These are phyloP conservation scores for Tuctoria greenei DNA, from an alignment of 176 grass and related monocot genomes.

Conservation along the genomic window DNA sequence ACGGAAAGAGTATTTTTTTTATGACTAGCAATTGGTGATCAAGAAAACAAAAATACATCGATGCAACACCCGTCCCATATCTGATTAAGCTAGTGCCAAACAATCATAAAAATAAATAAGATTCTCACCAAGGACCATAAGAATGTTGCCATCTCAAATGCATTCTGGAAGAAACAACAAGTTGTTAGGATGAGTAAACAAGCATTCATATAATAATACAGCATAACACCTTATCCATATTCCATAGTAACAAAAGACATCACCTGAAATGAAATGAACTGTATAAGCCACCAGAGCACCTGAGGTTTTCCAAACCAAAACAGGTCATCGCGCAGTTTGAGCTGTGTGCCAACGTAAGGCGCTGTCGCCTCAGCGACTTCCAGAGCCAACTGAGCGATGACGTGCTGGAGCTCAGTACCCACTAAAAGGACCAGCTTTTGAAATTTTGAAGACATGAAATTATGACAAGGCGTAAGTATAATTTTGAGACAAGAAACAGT, in stretches of 20 bases:
- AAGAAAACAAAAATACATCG: neutral
- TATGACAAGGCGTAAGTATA: constrained; percentile 16
- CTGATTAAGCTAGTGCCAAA: constrained; percentile 9
- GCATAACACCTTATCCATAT: constrained; percentile 4
- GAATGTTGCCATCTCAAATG: constrained; percentile 98
- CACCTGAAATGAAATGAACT: constrained; percentile 99
- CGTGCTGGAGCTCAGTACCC: constrained; percentile 84
- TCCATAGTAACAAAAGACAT: constrained; percentile 17
- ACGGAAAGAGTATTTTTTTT: too few species aligned
- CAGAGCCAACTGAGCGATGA: constrained; percentile 75
- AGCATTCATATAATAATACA: constrained; percentile 28
- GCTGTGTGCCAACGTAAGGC: constrained; percentile 67
- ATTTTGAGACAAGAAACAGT: constrained; percentile 9
- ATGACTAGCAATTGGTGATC: constrained; percentile 21
- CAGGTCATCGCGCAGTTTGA: constrained; percentile 93
- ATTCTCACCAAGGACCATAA: constrained; percentile 89
- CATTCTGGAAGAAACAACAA: constrained; percentile 65
- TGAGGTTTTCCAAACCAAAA: constrained; percentile 96
- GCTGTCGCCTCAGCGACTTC: constrained; percentile 75
- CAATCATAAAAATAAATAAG: constrained; percentile 7
- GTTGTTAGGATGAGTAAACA: constrained; percentile 24
- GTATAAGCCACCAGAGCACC: constrained; percentile 91
- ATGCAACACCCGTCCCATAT: neutral
- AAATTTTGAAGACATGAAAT: constrained; percentile 7
- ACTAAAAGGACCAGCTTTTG: constrained; percentile 77